Conservation (phyloP, 208 protist genomes). For the Wallacemonas rigidus region DNA sequence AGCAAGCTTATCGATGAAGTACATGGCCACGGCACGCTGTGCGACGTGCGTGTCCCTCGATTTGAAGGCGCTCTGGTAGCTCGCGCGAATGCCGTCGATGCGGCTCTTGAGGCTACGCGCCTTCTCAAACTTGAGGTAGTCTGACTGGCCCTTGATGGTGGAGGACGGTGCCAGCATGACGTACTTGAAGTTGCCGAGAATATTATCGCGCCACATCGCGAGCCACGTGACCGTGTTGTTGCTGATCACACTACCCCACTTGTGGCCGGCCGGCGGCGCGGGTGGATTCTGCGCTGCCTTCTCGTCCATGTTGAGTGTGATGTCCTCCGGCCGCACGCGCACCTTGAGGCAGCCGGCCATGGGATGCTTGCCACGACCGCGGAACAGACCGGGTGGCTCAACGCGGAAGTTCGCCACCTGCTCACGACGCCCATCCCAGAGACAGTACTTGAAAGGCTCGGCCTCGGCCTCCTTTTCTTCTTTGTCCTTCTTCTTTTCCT, state of each 20-base stretch:
- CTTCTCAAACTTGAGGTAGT: constrained; percentile 98
- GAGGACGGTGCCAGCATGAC: constrained; percentile 96
- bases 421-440: constrained; percentile 94
- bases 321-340: constrained; percentile 96
- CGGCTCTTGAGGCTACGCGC: constrained; percentile 94
- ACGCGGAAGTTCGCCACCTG: constrained; percentile 98
- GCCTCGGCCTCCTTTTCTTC: constrained; percentile 82
- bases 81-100: constrained; percentile 93
- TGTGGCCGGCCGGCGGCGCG: constrained; percentile 90
- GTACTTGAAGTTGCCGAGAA: constrained; percentile 95
- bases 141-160: constrained; percentile 95
- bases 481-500: constrained; percentile 94
- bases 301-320: constrained; percentile 98
- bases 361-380: constrained; percentile 98
- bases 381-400: constrained; percentile 98
- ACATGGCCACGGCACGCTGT: constrained; percentile 97
- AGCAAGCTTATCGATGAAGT: constrained; percentile 98
- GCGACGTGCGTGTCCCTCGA: constrained; percentile 47
- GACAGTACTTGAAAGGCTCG: constrained; percentile 89
- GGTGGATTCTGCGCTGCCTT: constrained; percentile 76
- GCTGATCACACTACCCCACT: constrained; percentile 94
- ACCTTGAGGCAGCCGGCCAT: constrained; percentile 95
- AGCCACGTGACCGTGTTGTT: constrained; percentile 98
- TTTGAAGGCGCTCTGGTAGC: constrained; percentile 93
- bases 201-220: constrained; percentile 96